A percentile compares a stretch with the other conserved stretches of the same genome.
Evolutionary conservation across 257 asterid species (phyloP).

Genomic region (Schizonepeta tenuifolia): DNA sequence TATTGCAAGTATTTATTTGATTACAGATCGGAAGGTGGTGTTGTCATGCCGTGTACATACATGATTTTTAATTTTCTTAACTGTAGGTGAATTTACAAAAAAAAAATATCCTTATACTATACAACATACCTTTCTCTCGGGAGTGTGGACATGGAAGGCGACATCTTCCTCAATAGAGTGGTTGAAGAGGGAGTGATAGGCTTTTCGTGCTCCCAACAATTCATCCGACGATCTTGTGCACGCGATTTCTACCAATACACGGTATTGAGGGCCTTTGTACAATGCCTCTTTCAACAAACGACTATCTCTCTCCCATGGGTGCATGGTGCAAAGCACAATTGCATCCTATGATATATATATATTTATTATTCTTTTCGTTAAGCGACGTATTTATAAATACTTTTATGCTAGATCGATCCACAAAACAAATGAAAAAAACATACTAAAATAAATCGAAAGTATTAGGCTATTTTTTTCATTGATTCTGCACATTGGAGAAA

Average conservation of each 20-base stretch:
- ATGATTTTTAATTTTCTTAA: too few species aligned
- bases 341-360: constrained; percentile 55
- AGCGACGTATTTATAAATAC: too few species aligned
- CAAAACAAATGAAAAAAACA: too few species aligned
- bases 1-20: too few species aligned
- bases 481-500: too few species aligned
- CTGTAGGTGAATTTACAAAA: too few species aligned
- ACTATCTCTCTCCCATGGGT: constrained; percentile 95
- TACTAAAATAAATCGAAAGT: too few species aligned
- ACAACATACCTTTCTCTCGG: constrained; percentile 54
- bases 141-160: constrained; percentile 51
- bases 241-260: constrained; percentile 63
- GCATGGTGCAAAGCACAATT: constrained; percentile 80
- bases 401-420: not conserved
- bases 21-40: too few species aligned
- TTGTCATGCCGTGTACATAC: too few species aligned
- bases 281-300: constrained; percentile 65
- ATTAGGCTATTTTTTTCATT: too few species aligned
- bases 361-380: not conserved
- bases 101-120: too few species aligned
- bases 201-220: constrained; percentile 77
- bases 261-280: constrained; percentile 45
- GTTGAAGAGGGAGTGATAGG: constrained; percentile 81
- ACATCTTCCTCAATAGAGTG: constrained; percentile 85
- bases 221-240: constrained; percentile 74